phyloP scores from a whole-genome alignment of 2,329 filamentous ascomycete genomes.

The Podosphaera aphanis region DNA sequence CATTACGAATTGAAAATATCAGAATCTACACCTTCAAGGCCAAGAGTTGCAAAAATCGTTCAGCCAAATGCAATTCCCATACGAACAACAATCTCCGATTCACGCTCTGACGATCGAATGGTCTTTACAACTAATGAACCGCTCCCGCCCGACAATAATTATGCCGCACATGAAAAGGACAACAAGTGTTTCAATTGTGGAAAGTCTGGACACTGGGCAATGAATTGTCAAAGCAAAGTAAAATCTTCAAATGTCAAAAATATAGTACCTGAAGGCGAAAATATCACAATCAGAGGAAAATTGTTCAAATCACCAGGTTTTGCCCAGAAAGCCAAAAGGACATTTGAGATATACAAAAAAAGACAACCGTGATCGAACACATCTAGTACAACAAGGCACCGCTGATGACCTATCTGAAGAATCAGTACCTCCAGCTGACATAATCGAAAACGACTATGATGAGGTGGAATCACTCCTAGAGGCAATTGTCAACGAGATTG shows the following conservation, averaged over 20 bases:
- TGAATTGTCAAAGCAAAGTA: background rate
- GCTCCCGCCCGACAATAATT: background rate
- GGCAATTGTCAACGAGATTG: background rate
- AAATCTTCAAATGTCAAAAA: background rate
- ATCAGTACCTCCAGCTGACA: background rate
- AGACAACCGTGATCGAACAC: background rate
- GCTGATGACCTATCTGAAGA: background rate
- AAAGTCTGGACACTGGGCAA: background rate
- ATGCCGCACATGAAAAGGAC: background rate
- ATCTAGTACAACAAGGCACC: background rate
- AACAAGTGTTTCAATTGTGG: background rate
- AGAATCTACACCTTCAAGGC: background rate
- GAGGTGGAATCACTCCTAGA: background rate
- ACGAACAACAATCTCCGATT: background rate
- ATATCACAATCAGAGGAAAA: background rate
- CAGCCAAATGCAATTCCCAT: background rate
- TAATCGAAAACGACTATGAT: background rate
- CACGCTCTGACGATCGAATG: background rate
- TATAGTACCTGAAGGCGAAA: background rate
- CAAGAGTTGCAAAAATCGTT: background rate
- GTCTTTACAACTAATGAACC: background rate
- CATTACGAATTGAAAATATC: background rate
- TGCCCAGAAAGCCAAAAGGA: background rate
- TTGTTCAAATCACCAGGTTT: background rate
- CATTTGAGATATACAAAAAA: constrained; percentile 1